phyloP scores from a whole-genome alignment of 2,329 filamentous ascomycete genomes.

The Aureobasidium uvarum region DNA sequence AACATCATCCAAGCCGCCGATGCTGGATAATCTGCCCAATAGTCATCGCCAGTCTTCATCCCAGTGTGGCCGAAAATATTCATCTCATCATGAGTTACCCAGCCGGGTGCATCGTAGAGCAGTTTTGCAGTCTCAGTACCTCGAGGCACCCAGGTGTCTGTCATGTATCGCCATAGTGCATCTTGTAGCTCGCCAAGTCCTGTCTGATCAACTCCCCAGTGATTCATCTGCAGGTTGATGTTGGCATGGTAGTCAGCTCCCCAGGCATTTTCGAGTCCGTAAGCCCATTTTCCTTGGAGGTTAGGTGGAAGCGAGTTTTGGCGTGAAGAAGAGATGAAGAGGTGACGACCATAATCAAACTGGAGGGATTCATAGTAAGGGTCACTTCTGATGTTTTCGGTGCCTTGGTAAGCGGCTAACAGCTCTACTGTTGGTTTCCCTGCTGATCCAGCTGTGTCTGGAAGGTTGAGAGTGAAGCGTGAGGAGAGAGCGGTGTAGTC shows the following conservation, averaged over 20 bases:
- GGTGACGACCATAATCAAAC: conserved; percentile 55
- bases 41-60: conserved; percentile 47
- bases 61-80: conserved; percentile 60
- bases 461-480: conserved; percentile 48
- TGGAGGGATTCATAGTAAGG: conserved; percentile 55
- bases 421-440: conserved; percentile 42
- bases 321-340: conserved; percentile 57
- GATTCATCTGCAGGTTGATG: conserved; percentile 63
- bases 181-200: conserved; percentile 49
- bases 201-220: conserved; percentile 57
- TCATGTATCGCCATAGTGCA: conserved; percentile 55
- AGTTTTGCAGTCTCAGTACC: conserved; percentile 54
- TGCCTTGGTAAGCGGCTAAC: conserved; percentile 35
- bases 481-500: conserved; percentile 46
- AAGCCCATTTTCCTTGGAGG: conserved; percentile 57
- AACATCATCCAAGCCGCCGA: conserved; percentile 60
- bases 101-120: conserved; percentile 56
- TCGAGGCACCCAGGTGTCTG: conserved; percentile 54
- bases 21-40: conserved; percentile 48
- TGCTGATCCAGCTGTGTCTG: conserved; percentile 46
- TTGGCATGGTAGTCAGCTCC: conserved; percentile 58
- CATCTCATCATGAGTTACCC: conserved; percentile 58
- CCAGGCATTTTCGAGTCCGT: conserved; percentile 50
- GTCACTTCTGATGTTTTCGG: conserved; percentile 45
- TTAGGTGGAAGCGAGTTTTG: conserved; percentile 55